phyloP scores from a whole-genome alignment of 805 yeast species.

The Metschnikowia santaceciliae region DNA sequence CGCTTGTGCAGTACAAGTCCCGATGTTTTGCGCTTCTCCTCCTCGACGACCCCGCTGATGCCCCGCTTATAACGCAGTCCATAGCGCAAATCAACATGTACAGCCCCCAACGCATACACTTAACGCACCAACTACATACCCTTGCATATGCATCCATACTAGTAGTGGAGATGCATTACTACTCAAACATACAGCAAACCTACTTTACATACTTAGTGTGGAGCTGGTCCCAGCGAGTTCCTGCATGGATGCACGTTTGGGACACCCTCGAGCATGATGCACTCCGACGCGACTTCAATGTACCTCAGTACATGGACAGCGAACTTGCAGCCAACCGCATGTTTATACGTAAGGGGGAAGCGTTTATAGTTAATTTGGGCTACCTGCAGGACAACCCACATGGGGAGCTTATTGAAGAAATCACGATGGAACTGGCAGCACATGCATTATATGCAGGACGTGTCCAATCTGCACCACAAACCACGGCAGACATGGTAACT shows the following conservation, averaged over 20 bases:
- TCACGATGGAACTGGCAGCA: conserved; percentile 6
- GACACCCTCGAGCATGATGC: conserved; percentile 15
- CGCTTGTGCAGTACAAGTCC: conserved; percentile 6
- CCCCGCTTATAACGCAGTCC: neutral
- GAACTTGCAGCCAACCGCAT: conserved; percentile 12
- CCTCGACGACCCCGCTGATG: neutral
- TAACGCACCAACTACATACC: neutral
- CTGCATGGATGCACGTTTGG: conserved; percentile 13
- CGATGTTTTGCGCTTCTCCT: conserved; percentile 11
- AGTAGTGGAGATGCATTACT: conserved; percentile 8
- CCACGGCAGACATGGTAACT: neutral
- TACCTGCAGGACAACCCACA: conserved; percentile 11
- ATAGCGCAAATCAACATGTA: conserved; percentile 4
- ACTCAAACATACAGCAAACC: conserved; percentile 5
- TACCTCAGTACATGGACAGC: conserved; percentile 11
- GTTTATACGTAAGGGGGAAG: conserved; percentile 6
- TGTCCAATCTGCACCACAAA: neutral
- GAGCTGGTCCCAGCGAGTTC: conserved; percentile 1
- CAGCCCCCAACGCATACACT: conserved; percentile 11
- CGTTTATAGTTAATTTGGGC: conserved; percentile 4
- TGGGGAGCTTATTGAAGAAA: conserved; percentile 12
- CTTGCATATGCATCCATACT: neutral
- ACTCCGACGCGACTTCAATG: conserved; percentile 14
- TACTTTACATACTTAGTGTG: conserved; percentile 13
- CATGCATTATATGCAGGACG: neutral